These are phyloP conservation scores for Coemansia sp. DNA, from an alignment of 192 early-diverging fungal species.

Conservation along the genomic window DNA sequence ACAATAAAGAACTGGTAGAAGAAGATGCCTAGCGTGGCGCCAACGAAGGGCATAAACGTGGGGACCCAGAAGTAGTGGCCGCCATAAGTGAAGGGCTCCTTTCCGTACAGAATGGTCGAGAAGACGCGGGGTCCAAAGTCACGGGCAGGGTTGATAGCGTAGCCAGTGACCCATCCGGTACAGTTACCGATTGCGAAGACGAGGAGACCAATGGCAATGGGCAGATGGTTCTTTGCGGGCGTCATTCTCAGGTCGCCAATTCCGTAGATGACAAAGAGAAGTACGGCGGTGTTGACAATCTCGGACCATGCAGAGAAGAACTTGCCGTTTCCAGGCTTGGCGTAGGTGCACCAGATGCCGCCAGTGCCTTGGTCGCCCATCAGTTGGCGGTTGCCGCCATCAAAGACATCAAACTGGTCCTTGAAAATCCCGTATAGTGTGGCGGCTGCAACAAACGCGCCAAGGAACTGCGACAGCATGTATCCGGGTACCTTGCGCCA, in stretches of 20 bases:
- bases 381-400: slow-evolving; percentile 55
- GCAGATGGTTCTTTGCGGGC: slow-evolving; percentile 56
- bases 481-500: slow-evolving; percentile 67
- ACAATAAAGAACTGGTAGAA: slow-evolving; percentile 62
- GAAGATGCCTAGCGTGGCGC: slow-evolving; percentile 59
- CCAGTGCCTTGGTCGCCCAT: slow-evolving; percentile 57
- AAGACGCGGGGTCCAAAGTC: slow-evolving; percentile 80
- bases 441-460: slow-evolving; percentile 71
- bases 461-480: slow-evolving; percentile 65
- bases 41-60: slow-evolving; percentile 65
- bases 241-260: slow-evolving; percentile 61
- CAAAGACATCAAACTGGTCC: slow-evolving; percentile 58
- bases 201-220: slow-evolving; percentile 62
- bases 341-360: slow-evolving; percentile 66
- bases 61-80: slow-evolving; percentile 75
- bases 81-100: slow-evolving; percentile 63
- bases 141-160: slow-evolving; percentile 75
- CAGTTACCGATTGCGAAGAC: slow-evolving; percentile 64
- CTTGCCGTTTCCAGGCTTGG: slow-evolving; percentile 56
- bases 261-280: slow-evolving; percentile 64
- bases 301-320: slow-evolving; percentile 62
- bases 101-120: slow-evolving; percentile 64
- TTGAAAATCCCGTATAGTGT: slow-evolving; percentile 65
- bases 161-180: slow-evolving; percentile 66
- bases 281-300: slow-evolving; percentile 65